phyloP scores from a whole-genome alignment of 225 moss, liverwort and hornwort genomes.

The Anthoceros angustus region DNA sequence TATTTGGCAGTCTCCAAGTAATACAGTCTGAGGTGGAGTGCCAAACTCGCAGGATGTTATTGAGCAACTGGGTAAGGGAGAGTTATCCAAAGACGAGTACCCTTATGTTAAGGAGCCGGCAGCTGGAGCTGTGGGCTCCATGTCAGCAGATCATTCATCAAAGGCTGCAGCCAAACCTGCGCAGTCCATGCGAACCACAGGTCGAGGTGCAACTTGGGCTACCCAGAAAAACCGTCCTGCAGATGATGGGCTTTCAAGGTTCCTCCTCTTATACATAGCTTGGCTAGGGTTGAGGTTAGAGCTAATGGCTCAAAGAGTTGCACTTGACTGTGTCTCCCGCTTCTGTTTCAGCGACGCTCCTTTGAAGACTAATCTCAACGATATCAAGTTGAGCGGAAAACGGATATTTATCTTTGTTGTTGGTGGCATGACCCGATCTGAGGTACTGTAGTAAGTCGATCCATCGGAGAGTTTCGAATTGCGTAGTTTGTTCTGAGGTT shows the following conservation, averaged over 20 bases:
- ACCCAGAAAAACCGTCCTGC: constrained; percentile 19
- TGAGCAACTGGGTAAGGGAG: constrained; percentile 56
- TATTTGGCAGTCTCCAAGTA: background rate
- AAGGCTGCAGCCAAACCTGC: constrained; percentile 17
- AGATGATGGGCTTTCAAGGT: constrained; percentile 20
- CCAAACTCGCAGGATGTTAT: constrained; percentile 47
- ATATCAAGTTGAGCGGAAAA: constrained; percentile 27
- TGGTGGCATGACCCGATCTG: constrained; percentile 88
- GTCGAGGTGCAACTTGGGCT: constrained; percentile 59
- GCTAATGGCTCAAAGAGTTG: background rate
- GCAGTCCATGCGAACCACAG: constrained; percentile 64
- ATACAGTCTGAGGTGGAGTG: background rate
- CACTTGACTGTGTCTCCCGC: background rate
- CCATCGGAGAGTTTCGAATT: background rate
- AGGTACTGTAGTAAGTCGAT: constrained; percentile 27
- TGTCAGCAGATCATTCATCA: constrained; percentile 11
- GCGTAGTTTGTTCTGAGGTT: constrained; percentile 1
- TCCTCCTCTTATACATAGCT: background rate
- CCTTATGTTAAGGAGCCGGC: constrained; percentile 77
- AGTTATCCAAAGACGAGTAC: constrained; percentile 69
- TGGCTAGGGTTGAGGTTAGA: background rate
- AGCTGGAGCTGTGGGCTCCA: constrained; percentile 11
- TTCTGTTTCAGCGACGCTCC: background rate
- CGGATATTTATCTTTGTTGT: constrained; percentile 79
- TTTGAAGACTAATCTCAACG: no score